Percentiles rank a stretch among this genome's conserved stretches.
phyloP scores from a whole-genome alignment of 192 early-diverging fungal genomes.

The Dissophora ornata region DNA sequence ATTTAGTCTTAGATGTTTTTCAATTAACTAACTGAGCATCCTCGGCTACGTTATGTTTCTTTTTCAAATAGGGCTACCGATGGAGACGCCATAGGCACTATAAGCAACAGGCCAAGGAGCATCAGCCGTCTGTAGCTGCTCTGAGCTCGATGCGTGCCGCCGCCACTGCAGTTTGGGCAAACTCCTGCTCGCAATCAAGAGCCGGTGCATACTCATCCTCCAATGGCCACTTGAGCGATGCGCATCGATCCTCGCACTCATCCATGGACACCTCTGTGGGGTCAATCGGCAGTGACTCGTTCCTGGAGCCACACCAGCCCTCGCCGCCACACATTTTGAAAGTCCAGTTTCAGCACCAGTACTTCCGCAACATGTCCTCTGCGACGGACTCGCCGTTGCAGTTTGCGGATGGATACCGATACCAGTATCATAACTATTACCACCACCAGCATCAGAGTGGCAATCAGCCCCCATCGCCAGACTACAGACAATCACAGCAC shows the following conservation, averaged over 20 bases:
- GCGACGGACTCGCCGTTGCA: not conserved
- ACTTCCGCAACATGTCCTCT: conserved; percentile 5
- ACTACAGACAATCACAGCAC: conserved; percentile 19
- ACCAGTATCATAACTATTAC: not conserved
- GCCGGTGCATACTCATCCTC: too few relatives aligned
- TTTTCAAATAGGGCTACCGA: conserved; percentile 9
- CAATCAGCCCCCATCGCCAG: conserved; percentile 4
- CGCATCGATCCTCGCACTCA: conserved; percentile 4
- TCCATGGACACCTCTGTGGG: conserved; percentile 26
- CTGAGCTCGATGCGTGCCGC: conserved; percentile 14
- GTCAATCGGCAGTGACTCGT: conserved; percentile 3
- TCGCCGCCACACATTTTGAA: conserved; percentile 9
- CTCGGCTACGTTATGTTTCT: not conserved
- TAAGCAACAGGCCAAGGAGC: conserved; percentile 9
- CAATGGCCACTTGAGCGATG: not conserved
- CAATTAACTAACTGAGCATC: too few relatives aligned
- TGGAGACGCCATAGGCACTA: conserved; percentile 22
- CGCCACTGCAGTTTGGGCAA: conserved; percentile 11
- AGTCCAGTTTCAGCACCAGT: conserved; percentile 30
- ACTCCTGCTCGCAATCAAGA: not conserved
- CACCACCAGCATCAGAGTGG: not conserved
- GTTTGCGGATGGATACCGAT: conserved; percentile 14
- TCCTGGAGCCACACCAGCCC: conserved; percentile 31
- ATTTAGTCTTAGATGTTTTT: not conserved
- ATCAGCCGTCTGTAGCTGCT: not conserved